Base-by-base conservation (phyloP, 2,329 filamentous ascomycete genomes). In the Epichloe glyceriae region DNA sequence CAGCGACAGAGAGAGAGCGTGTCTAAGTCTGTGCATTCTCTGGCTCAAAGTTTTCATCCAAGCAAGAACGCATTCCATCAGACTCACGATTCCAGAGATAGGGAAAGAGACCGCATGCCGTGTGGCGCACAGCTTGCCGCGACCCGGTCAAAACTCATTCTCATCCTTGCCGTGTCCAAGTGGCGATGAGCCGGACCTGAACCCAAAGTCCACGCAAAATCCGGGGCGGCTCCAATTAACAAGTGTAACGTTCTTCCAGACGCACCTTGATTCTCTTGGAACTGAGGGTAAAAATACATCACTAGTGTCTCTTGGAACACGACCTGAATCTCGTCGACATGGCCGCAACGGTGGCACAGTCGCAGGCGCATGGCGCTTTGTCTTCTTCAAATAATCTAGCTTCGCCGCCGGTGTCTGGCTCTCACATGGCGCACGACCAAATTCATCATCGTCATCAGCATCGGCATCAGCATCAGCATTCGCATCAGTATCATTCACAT, bases 291-390 rank as follows among this genome's bases (percentile, higher is more conserved):
- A 26, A 26, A 11, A 37, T 41, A 11, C 26, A 37, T n/a, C 12
- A 11, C 7, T n/a, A 15, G 35, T 26, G 14, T 15, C 19, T 46
- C 14, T 26, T 37, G 30, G 41, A 34, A 34, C 22, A 30, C 38
- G 8, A 43, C n/a, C 26, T 26, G 5, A 12, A 30, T 33, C 26
- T n/a, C 15, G 22, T n/a, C 35, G 14, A 47, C 30, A 65, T 65
- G 62, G 62, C 62, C 35, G 62, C 62, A 50, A 64, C 62, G 17
- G 62, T 65, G 52, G 62, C 61, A 44, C 61, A 62, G 35, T 60
- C 61, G 50, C 64, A 64, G 52, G 55, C 60, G 41, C 55, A 52
- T 44, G 52, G 47, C 42, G 54, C 40, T n/a, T 38, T 53, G 19
- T 38, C 52, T n/a, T 49, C 55, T 14, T 51, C 56, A 26, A 52